Percentiles rank a stretch among this genome's conserved stretches.
Conservation (phyloP, 2,329 filamentous ascomycete genomes). For the Talaromyces albobiverticillius region DNA sequence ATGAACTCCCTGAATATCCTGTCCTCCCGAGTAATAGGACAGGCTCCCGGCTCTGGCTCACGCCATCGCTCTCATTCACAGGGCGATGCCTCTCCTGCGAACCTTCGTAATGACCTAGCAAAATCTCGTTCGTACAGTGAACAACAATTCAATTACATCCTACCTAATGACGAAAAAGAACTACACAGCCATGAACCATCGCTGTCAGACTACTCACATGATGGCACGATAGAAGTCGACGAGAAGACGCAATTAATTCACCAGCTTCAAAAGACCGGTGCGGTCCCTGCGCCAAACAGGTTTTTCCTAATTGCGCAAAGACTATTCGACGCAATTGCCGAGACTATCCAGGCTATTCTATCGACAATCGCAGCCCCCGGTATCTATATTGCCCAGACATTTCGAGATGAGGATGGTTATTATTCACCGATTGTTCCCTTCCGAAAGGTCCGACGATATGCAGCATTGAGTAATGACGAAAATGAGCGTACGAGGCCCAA, state of each 20-base stretch:
- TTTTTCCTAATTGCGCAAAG: constrained; percentile 61
- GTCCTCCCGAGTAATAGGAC: constrained; percentile 73
- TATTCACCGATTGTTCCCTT: constrained; percentile 78
- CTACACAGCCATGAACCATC: constrained; percentile 17
- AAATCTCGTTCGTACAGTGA: constrained; percentile 44
- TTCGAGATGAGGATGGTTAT: constrained; percentile 75
- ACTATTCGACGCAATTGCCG: constrained; percentile 68
- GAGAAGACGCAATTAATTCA: constrained; percentile 70
- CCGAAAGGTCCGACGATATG: constrained; percentile 53
- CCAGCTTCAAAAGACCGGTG: constrained; percentile 35
- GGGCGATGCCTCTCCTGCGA: constrained; percentile 40
- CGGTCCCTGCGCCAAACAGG: constrained; percentile 34
- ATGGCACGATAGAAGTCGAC: constrained; percentile 33
- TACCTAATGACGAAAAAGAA: constrained; percentile 24
- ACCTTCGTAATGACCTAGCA: constrained; percentile 30
- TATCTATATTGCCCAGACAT: constrained; percentile 75
- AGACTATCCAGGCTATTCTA: constrained; percentile 74
- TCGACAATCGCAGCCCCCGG: constrained; percentile 76
- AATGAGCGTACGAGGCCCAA: constrained; percentile 19
- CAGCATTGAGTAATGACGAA: constrained; percentile 14
- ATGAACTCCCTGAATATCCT: constrained; percentile 98
- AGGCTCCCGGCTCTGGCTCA: constrained; percentile 49
- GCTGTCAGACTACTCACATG: constrained; percentile 3
- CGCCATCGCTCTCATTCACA: constrained; percentile 56
- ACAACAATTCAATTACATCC: constrained; percentile 31